Base-by-base conservation (phyloP, 108 stramenopile species). In the Stephanodiscus triporus region DNA sequence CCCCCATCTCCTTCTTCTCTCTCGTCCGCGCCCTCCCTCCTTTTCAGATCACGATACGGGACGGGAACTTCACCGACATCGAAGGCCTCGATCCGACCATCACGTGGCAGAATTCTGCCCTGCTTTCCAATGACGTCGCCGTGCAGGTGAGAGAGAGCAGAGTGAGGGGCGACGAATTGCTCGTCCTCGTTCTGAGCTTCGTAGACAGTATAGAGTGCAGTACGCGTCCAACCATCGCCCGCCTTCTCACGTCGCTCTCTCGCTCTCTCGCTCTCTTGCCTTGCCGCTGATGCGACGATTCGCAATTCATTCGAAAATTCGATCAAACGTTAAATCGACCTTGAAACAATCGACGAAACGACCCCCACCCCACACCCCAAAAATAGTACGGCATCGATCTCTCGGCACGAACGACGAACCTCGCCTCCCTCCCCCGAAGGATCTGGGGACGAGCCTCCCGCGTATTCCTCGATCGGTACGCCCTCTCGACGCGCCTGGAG, bases 391-490 rank as follows among this genome's bases (percentile, higher is more conserved):
- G 94, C 51, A 80, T 93, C 68, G 92, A 91, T 56, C 82, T 89
- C 23, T 77, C 88, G 23, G 90, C 84, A 42, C 76, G 80, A 45
- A 95, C 94, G 36, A 86, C 86, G 64, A 91, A 95, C 81, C 66
- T 95, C 54, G 90, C 95, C 38, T 87, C 92, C 60, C 90, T 95
- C 71, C 95, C 95, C 43, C 77, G 87, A 17, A 68, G 81, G 50
- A 73, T 92, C 66, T 95, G 92, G 91, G 95, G 91, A n/a, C 85
- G 85, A 54, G 91, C 91, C 30, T 75, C 77, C 40, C 89, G 87
- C 63, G 49, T 76, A 40, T 82, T 92, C 57, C 66, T 74, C 51
- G 88, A 80, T 51, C 79, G 88, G 68, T 93, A 89, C 87, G 90
- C 89, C 20, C 80, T 93, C 7, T 84, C 89, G 32, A 88, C 92